Conservation (phyloP, 768 basidiomycete species). For the Udeniomyces megalosporus region DNA sequence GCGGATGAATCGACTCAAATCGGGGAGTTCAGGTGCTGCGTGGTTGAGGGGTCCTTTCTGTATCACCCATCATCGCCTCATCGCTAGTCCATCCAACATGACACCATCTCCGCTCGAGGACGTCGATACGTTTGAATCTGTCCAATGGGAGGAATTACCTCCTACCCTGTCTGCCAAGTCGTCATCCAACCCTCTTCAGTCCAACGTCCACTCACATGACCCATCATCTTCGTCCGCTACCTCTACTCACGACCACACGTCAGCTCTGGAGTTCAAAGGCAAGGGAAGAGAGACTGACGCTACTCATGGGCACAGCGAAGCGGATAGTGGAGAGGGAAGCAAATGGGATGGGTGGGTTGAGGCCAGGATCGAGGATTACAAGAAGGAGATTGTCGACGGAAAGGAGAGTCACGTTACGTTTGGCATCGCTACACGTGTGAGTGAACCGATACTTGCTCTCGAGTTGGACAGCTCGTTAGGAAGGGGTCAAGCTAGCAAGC, state of each 20-base stretch:
- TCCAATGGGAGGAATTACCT: slow-evolving; percentile 4
- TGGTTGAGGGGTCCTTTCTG: too few species aligned
- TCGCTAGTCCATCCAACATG: too few species aligned
- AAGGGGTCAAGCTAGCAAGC: neutral
- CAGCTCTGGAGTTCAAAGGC: neutral
- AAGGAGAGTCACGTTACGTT: slow-evolving; percentile 15
- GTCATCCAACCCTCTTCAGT: neutral
- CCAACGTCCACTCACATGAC: neutral
- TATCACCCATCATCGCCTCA: too few species aligned
- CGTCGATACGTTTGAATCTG: slow-evolving; percentile 3
- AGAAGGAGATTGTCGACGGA: slow-evolving; percentile 14
- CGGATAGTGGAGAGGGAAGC: neutral
- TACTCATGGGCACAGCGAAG: neutral
- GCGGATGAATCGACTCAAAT: too few species aligned
- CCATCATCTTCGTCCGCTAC: neutral
- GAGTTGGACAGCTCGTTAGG: neutral
- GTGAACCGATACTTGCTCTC: neutral
- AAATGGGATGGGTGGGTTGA: slow-evolving; percentile 13
- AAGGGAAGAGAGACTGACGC: neutral
- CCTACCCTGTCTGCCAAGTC: neutral
- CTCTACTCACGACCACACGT: too few species aligned
- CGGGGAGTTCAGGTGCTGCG: too few species aligned
- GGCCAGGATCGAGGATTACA: slow-evolving; percentile 8
- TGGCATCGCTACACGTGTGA: slow-evolving; percentile 5
- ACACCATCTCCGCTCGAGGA: neutral